Evolutionary conservation across 2,329 filamentous ascomycete genomes (phyloP), one percentile per base, ranked within the genome.

Genomic region (Paracorniculantispora psalliotae): DNA sequence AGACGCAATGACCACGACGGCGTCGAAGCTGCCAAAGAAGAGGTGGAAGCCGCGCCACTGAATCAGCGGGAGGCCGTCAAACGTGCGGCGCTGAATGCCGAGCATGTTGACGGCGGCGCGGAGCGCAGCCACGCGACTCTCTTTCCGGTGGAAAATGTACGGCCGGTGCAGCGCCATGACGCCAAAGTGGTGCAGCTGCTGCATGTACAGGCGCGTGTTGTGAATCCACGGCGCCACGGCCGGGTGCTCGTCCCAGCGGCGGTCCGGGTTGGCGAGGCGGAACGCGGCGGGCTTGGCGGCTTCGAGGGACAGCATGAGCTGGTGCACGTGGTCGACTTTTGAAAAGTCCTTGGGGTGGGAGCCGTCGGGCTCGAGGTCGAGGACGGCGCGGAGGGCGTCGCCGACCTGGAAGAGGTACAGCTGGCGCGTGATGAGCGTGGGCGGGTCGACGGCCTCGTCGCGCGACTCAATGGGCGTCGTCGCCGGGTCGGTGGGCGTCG

Each of bases 1-100:
- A 19, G 82, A 80, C 0, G 84, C 80, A 56, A 86, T 75, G 58
- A 87, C 74, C 17, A 87, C 81, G 21, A 86, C 79, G 15, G 84
- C 84, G 64, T 87, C 84, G 61, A 87, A 87, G 7, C 82, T 86
- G 55, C 82, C 82, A 55, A 85, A 85, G 67, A 86, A 86, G 3
- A 87, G 73, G 17, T 79, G 75, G 63, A 83, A 83, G 25, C 75
- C 74, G 55, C 69, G 71, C 73, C 74, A 85, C 53, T 83, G 79
- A 44, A 79, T 75, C 17, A 78, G 76, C 19, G 74, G 74, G 13
- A 85, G 68, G 33, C 74, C 71, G 57, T 77, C 72, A 64, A 84
- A 80, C 51, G 80, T 75, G 37, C 72, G 66, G 61, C 77, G 74
- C 67, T 87, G 84, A 17, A 81, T 73, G 25, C 81, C 76, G 2